phyloP scores from a whole-genome alignment of 2,329 filamentous ascomycete species.

The Aspergillus piperis region DNA sequence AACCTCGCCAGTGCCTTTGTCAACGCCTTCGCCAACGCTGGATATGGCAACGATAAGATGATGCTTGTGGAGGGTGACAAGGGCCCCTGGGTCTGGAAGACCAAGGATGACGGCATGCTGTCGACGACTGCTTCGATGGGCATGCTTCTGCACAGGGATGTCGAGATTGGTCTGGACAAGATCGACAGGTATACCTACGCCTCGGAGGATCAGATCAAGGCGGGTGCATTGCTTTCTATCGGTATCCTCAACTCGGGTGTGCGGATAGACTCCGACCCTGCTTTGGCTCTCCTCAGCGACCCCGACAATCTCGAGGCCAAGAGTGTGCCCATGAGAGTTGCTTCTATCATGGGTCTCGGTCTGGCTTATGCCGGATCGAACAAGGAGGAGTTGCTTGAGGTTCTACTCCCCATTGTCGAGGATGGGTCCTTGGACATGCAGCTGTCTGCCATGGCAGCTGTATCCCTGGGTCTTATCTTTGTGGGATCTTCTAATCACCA shows the following conservation, averaged over 20 bases:
- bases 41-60: conserved; percentile 94
- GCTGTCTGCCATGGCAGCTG: conserved; percentile 90
- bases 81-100: conserved; percentile 97
- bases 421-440: conserved; percentile 90
- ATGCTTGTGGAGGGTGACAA: conserved; percentile 91
- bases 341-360: conserved; percentile 93
- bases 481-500: conserved; percentile 91
- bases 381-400: conserved; percentile 82
- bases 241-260: conserved; percentile 96
- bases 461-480: conserved; percentile 86
- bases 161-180: conserved; percentile 87
- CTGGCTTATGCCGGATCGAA: conserved; percentile 93
- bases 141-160: conserved; percentile 89
- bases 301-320: conserved; percentile 75
- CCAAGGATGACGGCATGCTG: conserved; percentile 96
- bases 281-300: conserved; percentile 81
- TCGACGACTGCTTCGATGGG: conserved; percentile 93
- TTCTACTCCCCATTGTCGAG: conserved; percentile 81
- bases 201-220: conserved; percentile 79
- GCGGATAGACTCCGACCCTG: conserved; percentile 83
- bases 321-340: conserved; percentile 74
- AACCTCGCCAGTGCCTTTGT: conserved; percentile 96
- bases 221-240: conserved; percentile 87
- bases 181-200: conserved; percentile 93
- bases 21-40: conserved; percentile 95